Percentiles rank a stretch among this genome's conserved stretches.
These are phyloP conservation scores for Telfairia occidentalis DNA, from an alignment of 331 rosid genomes.

Conservation along the genomic window DNA sequence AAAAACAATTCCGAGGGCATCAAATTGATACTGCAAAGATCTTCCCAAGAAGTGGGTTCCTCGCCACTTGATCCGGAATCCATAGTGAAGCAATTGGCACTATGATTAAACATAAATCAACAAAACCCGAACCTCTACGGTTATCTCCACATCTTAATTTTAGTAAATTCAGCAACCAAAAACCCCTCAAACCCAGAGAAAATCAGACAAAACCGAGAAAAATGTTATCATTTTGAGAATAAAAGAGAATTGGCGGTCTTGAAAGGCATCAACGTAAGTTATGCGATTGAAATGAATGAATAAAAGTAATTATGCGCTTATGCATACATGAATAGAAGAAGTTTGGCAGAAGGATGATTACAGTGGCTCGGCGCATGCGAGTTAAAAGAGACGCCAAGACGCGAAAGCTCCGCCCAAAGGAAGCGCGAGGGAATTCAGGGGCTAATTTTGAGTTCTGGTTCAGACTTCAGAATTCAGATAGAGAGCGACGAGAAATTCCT, in stretches of 20 bases:
- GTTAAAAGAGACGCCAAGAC: neutral
- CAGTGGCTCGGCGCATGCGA: neutral
- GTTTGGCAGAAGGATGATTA: neutral
- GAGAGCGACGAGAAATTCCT: neutral
- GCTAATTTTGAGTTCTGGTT: neutral
- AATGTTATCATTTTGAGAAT: neutral
- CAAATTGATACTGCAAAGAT: conserved; percentile 52
- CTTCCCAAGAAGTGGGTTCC: conserved; percentile 70
- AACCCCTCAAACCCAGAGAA: neutral
- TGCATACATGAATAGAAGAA: neutral
- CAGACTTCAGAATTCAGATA: no score
- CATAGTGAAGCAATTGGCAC: conserved; percentile 22
- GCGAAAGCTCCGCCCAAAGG: no score
- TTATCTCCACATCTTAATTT: neutral
- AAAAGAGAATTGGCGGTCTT: neutral
- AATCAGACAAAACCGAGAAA: neutral
- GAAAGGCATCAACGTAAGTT: neutral
- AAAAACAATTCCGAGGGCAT: conserved; percentile 75
- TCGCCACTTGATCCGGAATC: conserved; percentile 46
- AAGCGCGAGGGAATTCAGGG: neutral
- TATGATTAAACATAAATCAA: neutral
- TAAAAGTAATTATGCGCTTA: neutral
- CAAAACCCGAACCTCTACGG: neutral
- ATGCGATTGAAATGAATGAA: neutral
- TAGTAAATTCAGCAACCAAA: neutral